These are phyloP conservation scores for Collybia nuda DNA, from an alignment of 768 basidiomycete species.

Conservation along the genomic window DNA sequence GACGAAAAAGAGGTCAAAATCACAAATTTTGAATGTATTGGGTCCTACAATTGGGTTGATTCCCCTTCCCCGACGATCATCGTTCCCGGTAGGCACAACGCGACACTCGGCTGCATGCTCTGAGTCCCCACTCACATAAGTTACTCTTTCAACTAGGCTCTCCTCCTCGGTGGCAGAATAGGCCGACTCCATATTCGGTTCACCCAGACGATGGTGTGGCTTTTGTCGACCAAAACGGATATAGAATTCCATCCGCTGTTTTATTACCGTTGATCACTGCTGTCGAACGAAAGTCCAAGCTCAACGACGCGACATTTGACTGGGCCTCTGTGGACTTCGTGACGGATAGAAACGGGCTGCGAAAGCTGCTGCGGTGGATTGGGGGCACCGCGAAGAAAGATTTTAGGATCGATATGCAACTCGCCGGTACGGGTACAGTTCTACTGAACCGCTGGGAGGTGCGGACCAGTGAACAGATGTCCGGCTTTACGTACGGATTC, in stretches of 20 bases:
- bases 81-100: slow-evolving; percentile 40
- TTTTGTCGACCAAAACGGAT: slow-evolving; percentile 60
- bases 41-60: slow-evolving; percentile 57
- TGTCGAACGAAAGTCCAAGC: slow-evolving; percentile 40
- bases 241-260: slow-evolving; percentile 32
- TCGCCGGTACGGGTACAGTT: slow-evolving; percentile 57
- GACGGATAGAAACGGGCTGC: slow-evolving; percentile 65
- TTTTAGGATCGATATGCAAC: slow-evolving; percentile 72
- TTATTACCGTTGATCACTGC: slow-evolving; percentile 61
- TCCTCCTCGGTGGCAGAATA: slow-evolving; percentile 51
- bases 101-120: background rate
- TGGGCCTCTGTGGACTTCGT: slow-evolving; percentile 48
- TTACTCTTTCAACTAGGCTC: slow-evolving; percentile 38
- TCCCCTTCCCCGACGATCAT: slow-evolving; percentile 45
- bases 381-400: slow-evolving; percentile 33
- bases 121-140: background rate
- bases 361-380: slow-evolving; percentile 66
- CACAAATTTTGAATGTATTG: slow-evolving; percentile 35
- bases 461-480: slow-evolving; percentile 29
- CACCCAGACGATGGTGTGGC: slow-evolving; percentile 49
- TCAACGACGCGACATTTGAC: slow-evolving; percentile 34
- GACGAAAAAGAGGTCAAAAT: slow-evolving; percentile 31
- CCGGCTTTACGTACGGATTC: slow-evolving; percentile 49
- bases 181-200: slow-evolving; percentile 49
- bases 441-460: slow-evolving; percentile 62